A percentile compares a stretch with the other conserved stretches of the same genome.
Conservation (phyloP, 495 filamentous ascomycete genomes). For the Arthonia radiata region DNA sequence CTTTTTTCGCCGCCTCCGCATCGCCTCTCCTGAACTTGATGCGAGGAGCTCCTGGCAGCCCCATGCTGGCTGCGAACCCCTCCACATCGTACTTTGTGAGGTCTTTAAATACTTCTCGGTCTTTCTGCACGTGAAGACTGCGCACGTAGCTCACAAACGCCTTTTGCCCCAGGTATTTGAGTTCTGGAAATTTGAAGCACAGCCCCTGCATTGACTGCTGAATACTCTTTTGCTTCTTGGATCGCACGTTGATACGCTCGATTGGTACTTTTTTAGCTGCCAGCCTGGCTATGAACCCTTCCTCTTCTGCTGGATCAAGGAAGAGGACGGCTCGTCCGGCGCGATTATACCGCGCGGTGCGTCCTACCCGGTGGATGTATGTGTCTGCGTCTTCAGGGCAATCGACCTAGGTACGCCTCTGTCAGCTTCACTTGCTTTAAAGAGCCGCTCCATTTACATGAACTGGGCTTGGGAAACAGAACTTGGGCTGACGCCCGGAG, state of each 20-base stretch:
- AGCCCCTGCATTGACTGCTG: constrained; percentile 65
- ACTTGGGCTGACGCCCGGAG: too few species aligned
- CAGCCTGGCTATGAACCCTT: constrained; percentile 56
- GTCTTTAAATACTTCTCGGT: constrained; percentile 80
- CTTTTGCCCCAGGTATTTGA: constrained; percentile 91
- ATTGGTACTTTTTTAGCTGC: constrained; percentile 75
- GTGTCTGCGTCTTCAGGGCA: constrained; percentile 92
- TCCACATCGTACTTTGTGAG: constrained; percentile 59
- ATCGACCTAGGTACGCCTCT: too few species aligned
- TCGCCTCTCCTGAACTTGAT: constrained; percentile 71
- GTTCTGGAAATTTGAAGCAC: constrained; percentile 81
- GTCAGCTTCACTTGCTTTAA: too few species aligned
- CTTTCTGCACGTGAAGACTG: constrained; percentile 66
- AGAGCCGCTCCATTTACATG: too few species aligned
- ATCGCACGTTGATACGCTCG: constrained; percentile 54
- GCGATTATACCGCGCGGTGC: constrained; percentile 81
- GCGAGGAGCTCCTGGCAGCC: constrained; percentile 68
- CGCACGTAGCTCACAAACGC: constrained; percentile 75
- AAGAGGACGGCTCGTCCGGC: constrained; percentile 75
- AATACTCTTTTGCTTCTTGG: constrained; percentile 74
- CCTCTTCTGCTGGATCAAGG: constrained; percentile 74
- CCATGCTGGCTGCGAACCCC: constrained; percentile 60
- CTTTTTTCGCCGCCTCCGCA: constrained; percentile 45
- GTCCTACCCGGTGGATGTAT: constrained; percentile 89
- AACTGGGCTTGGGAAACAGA: too few species aligned